Evolutionary conservation across 208 protist species (phyloP).

Genomic region (Trypanosoma platydactyli): DNA sequence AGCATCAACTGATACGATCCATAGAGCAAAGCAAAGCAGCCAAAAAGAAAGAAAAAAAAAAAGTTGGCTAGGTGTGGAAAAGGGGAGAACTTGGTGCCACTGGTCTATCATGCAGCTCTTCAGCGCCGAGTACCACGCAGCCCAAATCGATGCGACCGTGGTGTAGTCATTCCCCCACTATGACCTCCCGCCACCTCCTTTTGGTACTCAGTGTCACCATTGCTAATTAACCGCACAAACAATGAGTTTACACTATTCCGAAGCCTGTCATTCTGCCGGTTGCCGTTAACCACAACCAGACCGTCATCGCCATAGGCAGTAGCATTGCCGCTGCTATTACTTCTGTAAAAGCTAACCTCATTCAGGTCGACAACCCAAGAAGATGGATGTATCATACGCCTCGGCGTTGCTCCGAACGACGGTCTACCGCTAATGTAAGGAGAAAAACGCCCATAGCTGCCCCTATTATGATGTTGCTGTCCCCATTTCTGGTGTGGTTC

Average conservation of each 20-base stretch:
- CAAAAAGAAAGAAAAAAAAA: not conserved
- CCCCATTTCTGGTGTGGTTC: not conserved
- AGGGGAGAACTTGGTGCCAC: not conserved
- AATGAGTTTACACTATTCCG: not conserved
- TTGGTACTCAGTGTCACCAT: not conserved
- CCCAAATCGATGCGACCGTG: slow-evolving; percentile 13
- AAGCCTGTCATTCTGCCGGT: not conserved
- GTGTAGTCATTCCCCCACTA: not conserved
- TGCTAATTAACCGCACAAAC: slow-evolving; percentile 17
- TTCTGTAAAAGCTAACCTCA: not conserved
- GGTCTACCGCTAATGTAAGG: not conserved
- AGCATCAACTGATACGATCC: not conserved
- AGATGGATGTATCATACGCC: not conserved
- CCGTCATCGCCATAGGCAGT: not conserved
- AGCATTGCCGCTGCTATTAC: not conserved
- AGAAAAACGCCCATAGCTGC: not conserved
- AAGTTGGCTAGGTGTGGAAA: not conserved
- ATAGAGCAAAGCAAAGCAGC: not conserved
- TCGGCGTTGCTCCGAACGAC: not conserved
- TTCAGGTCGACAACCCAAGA: not conserved
- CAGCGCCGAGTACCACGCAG: not conserved
- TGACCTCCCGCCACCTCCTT: not conserved
- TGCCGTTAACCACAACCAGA: not conserved
- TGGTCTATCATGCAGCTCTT: not conserved
- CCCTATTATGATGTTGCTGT: not conserved